Base-by-base conservation (phyloP, 108 stramenopile species). In the Aureococcus anophagefferens region DNA sequence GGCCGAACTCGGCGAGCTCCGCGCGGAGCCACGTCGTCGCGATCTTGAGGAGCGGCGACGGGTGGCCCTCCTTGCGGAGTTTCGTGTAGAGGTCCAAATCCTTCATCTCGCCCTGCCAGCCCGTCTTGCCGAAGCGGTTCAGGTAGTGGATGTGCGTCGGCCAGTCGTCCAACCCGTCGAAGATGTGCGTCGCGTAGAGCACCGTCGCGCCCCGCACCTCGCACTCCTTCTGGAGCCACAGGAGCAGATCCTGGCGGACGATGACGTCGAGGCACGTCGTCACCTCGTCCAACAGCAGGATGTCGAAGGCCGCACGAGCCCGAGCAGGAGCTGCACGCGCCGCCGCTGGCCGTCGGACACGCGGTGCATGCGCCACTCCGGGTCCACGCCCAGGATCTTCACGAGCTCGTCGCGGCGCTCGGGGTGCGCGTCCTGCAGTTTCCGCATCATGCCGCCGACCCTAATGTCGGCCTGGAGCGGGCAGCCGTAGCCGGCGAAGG, bases 151-250 rank as follows among this genome's bases (percentile, higher is more conserved):
- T 40, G 72, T 87, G 82, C 16, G 86, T 84, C 40, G 89, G 87
- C 90, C 90, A 93, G 11, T 87, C 87, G 70, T 89, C 93, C 46
- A 93, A 71, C 37, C 92, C 91, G 70, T 95, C 98, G 84, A 99
- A 98, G 67, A 99, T 98, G 75, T 99, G 97, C 4, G 96, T 98
- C 13, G 97, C 98, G 79, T 99, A 99, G 33, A 99, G 74, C 68
- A 99, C 93, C 21, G 96, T 97, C 0, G 94, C 91, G 17, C 89
- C 88, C 9, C 92, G 83, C 69, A 84, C 83, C 65, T 90, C 91
- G 35, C 88, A 89, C 83, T 99, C 98, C 29, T 77, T 72, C 71
- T 91, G 90, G 64, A 99, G 78, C 93, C 94, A 99, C 30, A 80
- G 74, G 33, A 98, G 73, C 34, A 98, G 76, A 83, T 98, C 93